Conservation (phyloP, 257 asterid species). For the Solanum habrochaites region DNA sequence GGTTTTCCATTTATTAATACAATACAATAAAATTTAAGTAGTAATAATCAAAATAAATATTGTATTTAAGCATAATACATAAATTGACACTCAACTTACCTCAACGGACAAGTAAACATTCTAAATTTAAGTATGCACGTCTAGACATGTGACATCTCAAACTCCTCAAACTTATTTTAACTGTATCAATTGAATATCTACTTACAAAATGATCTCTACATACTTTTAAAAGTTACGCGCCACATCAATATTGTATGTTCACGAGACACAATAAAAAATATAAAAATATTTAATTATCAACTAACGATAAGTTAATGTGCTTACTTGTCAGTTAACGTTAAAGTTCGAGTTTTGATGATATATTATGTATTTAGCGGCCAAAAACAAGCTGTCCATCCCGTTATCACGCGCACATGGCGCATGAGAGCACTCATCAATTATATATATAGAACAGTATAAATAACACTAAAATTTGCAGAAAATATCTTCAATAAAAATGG, state of each 20-base stretch:
- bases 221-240: neutral
- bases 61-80: neutral
- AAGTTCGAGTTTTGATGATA: too few species aligned
- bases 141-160: neutral
- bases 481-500: neutral
- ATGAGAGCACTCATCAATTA: neutral
- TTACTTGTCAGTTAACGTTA: neutral
- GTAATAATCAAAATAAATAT: neutral
- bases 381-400: neutral
- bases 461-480: neutral
- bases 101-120: neutral
- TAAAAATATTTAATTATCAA: fast-evolving
- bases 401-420: conserved; percentile 4
- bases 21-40: neutral
- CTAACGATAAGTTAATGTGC: neutral
- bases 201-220: neutral
- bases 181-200: too few species aligned
- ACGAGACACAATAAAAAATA: neutral
- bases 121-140: neutral
- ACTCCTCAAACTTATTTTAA: neutral
- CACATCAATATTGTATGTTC: neutral
- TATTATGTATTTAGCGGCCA: neutral
- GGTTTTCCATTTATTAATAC: neutral
- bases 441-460: neutral
- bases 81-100: neutral